These are phyloP conservation scores for Penicillium paneum DNA, from an alignment of 2,329 filamentous ascomycete genomes.

Conservation along the genomic window DNA sequence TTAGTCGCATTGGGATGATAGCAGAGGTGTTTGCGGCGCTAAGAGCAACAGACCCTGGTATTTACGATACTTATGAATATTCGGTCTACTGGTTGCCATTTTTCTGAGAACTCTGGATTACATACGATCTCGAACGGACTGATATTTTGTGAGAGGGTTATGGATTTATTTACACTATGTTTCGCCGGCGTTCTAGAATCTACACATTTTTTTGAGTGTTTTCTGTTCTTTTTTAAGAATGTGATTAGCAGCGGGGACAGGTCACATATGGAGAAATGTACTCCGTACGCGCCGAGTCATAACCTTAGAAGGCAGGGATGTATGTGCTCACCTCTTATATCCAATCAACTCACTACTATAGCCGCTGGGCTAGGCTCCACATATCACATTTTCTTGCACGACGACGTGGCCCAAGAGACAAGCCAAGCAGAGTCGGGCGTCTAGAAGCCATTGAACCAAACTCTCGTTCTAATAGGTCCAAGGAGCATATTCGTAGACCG, in stretches of 20 bases:
- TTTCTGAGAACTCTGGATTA: neutral
- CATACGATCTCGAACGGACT: neutral
- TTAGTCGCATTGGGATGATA: constrained; percentile 1
- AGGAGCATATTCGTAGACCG: neutral
- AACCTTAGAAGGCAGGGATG: too few relatives aligned
- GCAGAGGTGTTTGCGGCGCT: neutral
- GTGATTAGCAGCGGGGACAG: neutral
- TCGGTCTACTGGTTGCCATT: neutral
- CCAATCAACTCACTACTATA: neutral
- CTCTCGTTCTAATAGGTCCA: neutral
- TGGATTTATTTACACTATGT: too few relatives aligned
- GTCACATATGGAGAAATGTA: neutral
- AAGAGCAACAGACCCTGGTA: neutral
- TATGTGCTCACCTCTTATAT: neutral
- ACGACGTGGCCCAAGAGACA: neutral
- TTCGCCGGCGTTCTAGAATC: neutral
- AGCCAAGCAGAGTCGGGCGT: neutral
- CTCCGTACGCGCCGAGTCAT: neutral
- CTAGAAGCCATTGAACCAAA: neutral
- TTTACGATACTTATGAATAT: neutral
- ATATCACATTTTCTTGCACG: neutral
- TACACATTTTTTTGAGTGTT: neutral
- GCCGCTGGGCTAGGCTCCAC: neutral
- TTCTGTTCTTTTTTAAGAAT: neutral
- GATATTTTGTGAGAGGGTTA: too few relatives aligned